Base-by-base conservation (phyloP, 192 early-diverging fungal species). In the Gryganskiella cystojenkinii region DNA sequence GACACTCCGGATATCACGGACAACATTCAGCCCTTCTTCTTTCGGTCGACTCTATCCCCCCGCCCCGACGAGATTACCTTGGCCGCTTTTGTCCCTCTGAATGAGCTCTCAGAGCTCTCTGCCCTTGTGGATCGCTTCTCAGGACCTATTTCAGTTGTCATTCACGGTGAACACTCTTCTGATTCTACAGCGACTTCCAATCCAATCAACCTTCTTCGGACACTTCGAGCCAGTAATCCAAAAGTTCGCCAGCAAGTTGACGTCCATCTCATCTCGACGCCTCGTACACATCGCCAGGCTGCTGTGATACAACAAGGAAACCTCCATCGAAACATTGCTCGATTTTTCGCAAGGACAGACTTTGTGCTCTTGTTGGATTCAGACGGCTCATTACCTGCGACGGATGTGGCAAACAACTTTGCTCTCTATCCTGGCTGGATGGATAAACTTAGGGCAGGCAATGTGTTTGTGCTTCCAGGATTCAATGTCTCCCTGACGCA, bases 331-430 rank as follows among this genome's bases (percentile, higher is more conserved):
- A 87, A 87, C 62, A 24, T 87, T 33, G 86, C 84, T 24, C 68
- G 87, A n/a, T 75, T 89, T 33, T 87, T 89, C 62, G 80, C 84
- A 9, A 59, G 80, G 1, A 76, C 84, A 4, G 87, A 89, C 42
- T 89, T 79, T 47, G 69, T 87, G 0, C 54, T 84, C 31, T 70
- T 82, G 42, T 44, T 87, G 28, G 79, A 82, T 25, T 55, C 75
- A 10, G 70, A 81, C 55, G 79, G 79, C 0, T 71, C 85, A 11
- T 67, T 85, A 7, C 85, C 82, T 35, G 61, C 66, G 25, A 85
- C 82, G 4, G 52, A 84, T 27, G 61, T 67, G 2, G 61, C 74
- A 20, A 84, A 80, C 45, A 72, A 69, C 17, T 80, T 79, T n/a
- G 57, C 42, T 19, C 79, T 83, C 47, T 54, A 66, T 25, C 70